phyloP scores from a whole-genome alignment of 2,329 filamentous ascomycete species.

The Taxawa tesnikishii region DNA sequence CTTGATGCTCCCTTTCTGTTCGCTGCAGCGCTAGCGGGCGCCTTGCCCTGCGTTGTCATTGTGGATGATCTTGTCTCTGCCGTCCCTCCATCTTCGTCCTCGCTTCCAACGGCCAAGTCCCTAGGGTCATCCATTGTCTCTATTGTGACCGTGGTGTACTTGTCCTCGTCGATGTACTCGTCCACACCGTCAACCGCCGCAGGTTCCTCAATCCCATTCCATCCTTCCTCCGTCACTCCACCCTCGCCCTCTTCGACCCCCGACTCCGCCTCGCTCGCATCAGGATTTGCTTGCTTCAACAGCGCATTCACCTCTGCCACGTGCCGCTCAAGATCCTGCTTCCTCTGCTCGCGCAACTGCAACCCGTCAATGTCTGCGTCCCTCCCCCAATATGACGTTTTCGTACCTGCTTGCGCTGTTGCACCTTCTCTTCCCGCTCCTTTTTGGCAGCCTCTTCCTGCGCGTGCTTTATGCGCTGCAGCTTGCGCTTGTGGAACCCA shows the following conservation, averaged over 20 bases:
- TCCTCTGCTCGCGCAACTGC: constrained; percentile 73
- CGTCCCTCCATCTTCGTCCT: constrained; percentile 2
- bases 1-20: constrained; percentile 37
- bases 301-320: constrained; percentile 63
- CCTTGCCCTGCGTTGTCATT: constrained; percentile 4
- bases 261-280: constrained; percentile 21
- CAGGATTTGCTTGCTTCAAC: constrained; percentile 42
- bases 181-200: constrained; percentile 43
- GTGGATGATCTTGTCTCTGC: constrained; percentile 4
- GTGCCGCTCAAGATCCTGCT: constrained; percentile 69
- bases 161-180: constrained; percentile 93
- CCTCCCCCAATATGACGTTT: background rate
- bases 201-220: constrained; percentile 37
- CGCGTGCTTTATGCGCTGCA: constrained; percentile 71
- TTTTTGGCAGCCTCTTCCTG: constrained; percentile 69
- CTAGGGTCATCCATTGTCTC: constrained; percentile 65
- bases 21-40: background rate
- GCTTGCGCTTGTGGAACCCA: constrained; percentile 93
- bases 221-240: constrained; percentile 8
- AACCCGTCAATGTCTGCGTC: background rate
- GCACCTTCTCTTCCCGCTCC: constrained; percentile 64
- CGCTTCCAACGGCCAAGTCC: constrained; percentile 4
- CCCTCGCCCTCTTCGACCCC: constrained; percentile 8
- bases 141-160: constrained; percentile 87
- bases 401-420: constrained; percentile 61